phyloP scores from a whole-genome alignment of 257 asterid genomes.

The Solanum dulcamara region DNA sequence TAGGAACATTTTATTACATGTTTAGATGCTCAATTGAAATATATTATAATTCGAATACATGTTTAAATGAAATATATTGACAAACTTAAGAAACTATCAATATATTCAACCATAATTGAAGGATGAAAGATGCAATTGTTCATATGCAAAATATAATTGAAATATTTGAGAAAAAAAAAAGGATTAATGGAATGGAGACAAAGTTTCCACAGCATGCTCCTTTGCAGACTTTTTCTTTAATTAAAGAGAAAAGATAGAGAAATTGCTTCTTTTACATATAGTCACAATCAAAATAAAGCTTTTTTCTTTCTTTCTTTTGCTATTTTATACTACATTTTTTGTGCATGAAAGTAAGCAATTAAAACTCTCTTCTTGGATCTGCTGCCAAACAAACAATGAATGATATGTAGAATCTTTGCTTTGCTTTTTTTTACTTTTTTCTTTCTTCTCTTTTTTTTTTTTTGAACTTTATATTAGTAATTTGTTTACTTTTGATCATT shows the following conservation, averaged over 20 bases:
- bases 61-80: neutral
- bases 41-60: neutral
- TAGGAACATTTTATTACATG: neutral
- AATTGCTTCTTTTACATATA: slow-evolving; percentile 32
- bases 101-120: neutral
- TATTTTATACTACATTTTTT: slow-evolving; percentile 7
- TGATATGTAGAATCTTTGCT: slow-evolving; percentile 13
- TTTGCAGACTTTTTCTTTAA: slow-evolving; percentile 52
- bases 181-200: slow-evolving; percentile 48
- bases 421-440: neutral
- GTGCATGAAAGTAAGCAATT: slow-evolving; percentile 76
- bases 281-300: slow-evolving; percentile 47
- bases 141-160: neutral
- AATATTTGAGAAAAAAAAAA: neutral
- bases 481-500: neutral
- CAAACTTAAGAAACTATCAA: neutral
- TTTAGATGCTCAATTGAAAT: neutral
- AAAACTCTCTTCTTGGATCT: slow-evolving; percentile 50
- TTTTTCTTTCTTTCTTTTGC: slow-evolving; percentile 23
- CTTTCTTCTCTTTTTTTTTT: slow-evolving; percentile 3
- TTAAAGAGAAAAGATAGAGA: slow-evolving; percentile 26
- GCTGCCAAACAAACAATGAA: slow-evolving; percentile 18
- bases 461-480: neutral
- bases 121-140: neutral
- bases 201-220: slow-evolving; percentile 75